These are phyloP conservation scores for Sporothrix pallida DNA, from an alignment of 2,329 filamentous ascomycete species.

Conservation along the genomic window DNA sequence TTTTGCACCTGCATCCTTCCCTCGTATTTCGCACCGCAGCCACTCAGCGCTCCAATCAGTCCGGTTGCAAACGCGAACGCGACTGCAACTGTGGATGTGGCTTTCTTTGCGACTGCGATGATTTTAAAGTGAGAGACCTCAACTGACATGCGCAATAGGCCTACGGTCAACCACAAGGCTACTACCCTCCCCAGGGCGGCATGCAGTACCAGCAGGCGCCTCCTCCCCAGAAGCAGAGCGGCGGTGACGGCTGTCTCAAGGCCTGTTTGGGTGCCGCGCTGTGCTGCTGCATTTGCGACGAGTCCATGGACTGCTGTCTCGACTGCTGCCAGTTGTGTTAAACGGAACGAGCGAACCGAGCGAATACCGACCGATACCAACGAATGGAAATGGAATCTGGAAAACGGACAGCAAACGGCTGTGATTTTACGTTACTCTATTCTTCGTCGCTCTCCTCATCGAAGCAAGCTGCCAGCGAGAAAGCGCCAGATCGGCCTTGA, in stretches of 20 bases:
- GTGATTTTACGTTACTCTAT: background rate
- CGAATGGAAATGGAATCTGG: background rate
- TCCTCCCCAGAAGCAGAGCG: slow-evolving; percentile 46
- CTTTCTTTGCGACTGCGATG: background rate
- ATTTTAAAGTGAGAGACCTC: background rate
- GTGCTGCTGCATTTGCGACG: slow-evolving; percentile 59
- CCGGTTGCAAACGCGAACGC: background rate
- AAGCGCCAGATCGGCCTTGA: background rate
- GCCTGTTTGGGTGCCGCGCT: slow-evolving; percentile 50
- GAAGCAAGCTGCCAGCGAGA: background rate
- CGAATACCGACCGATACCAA: background rate
- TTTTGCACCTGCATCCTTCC: background rate
- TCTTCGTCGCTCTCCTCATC: background rate
- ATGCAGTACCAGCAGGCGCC: slow-evolving; percentile 56
- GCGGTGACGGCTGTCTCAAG: slow-evolving; percentile 51
- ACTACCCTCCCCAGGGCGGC: slow-evolving; percentile 50
- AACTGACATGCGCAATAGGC: slow-evolving; percentile 22
- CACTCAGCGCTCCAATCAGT: background rate
- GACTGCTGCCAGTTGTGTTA: slow-evolving; percentile 54
- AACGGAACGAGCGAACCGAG: slow-evolving; percentile 16
- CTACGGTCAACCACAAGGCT: slow-evolving; percentile 46
- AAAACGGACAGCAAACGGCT: background rate
- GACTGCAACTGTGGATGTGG: background rate
- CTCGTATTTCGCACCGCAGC: slow-evolving; percentile 7
- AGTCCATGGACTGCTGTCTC: slow-evolving; percentile 57